Percentiles rank a stretch among this genome's conserved stretches.
phyloP scores from a whole-genome alignment of 2,329 filamentous ascomycete genomes.

The Arthrobotrys megalospora region DNA sequence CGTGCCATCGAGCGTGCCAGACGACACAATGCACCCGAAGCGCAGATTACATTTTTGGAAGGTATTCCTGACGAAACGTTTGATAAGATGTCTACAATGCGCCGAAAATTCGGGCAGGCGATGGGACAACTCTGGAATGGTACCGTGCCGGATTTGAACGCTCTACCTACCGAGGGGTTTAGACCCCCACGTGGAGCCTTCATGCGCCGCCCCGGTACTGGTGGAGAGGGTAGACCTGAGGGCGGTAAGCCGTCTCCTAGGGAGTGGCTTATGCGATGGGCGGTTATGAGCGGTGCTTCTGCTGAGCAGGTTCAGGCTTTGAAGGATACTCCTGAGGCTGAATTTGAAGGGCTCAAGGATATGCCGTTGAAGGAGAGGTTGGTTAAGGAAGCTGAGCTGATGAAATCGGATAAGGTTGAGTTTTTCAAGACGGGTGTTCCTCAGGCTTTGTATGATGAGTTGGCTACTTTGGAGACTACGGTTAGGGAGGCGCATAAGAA shows the following conservation, averaged over 20 bases:
- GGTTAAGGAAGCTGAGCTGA: conserved; percentile 19
- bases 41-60: conserved; percentile 25
- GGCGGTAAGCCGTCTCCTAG: neutral
- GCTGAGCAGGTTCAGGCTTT: conserved; percentile 16
- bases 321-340: neutral
- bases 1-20: conserved; percentile 12
- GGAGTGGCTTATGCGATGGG: conserved; percentile 24
- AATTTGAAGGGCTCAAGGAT: conserved; percentile 30
- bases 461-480: conserved; percentile 8
- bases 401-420: conserved; percentile 28
- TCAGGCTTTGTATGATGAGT: conserved; percentile 32
- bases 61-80: conserved; percentile 25
- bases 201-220: neutral
- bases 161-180: neutral
- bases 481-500: neutral
- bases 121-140: conserved; percentile 24
- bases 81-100: conserved; percentile 23
- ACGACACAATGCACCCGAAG: neutral
- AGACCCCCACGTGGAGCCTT: neutral
- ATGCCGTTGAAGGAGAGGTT: conserved; percentile 29
- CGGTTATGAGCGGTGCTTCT: conserved; percentile 1
- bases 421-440: conserved; percentile 38
- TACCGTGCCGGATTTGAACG: conserved; percentile 18
- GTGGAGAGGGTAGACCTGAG: neutral
- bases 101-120: conserved; percentile 33